Evolutionary conservation across 2,329 filamentous ascomycete species (phyloP), one percentile per base, ranked within the genome.

Genomic region (Aspergillus bombycis): DNA sequence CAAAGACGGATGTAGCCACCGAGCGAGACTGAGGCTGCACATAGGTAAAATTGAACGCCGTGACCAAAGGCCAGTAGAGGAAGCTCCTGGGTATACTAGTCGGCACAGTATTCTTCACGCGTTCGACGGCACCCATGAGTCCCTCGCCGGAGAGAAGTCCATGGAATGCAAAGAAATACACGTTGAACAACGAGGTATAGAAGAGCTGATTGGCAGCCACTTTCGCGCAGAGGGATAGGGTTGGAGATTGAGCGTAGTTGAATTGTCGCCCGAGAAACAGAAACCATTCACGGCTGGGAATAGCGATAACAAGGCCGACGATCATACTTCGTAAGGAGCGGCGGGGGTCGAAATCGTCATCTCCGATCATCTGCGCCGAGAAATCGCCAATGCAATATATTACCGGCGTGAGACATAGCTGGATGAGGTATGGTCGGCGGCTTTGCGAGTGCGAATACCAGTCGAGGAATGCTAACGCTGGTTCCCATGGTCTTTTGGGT

Each of bases 71-170:
- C 57, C 57, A 58, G 26, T 34, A 58, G 1, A 58, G 41, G n/a
- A 50, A 36, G 21, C 57, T 58, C 10, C 57, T 26, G n/a, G 57
- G 57, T 10, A 58, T 48, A 58, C 57, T 55, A 34, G 58, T 50
- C 46, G 46, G 34, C 10, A 41, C 57, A 2, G 30, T 58, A 2
- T 58, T 23, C 7, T 52, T 58, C 10, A 58, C 57, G 26, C 57
- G 5, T 50, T 58, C 57, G 1, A 30, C 11, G 11, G 57, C 45
- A 23, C 57, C 57, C 57, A 3, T 14, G 7, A 58, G 10, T 9
- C 41, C 57, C 6, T 58, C 57, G 9, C 57, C 57, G 10, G 45
- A 28, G 28, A 58, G 57, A 30, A 58, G n/a, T 26, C 41, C 45
- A 28, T 58, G 57, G 21, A 26, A 23, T n/a, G 45, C 45, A 52